Evolutionary conservation across 2,329 filamentous ascomycete species (phyloP).

Genomic region (Arthrocladium fulminans): DNA sequence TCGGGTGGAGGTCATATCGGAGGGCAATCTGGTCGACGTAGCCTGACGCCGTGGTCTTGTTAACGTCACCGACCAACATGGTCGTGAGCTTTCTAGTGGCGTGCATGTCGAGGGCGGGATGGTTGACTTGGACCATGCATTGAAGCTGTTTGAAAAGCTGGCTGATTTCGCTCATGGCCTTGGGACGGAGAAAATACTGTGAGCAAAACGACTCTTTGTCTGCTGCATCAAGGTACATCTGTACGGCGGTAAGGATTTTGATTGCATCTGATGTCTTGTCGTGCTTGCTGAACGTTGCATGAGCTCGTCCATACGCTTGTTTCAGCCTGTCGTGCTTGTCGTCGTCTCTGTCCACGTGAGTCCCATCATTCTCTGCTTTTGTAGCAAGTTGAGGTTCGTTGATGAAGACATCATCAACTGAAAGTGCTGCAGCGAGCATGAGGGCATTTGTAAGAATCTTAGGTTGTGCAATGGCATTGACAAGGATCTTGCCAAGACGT

Average conservation of each 20-base stretch:
- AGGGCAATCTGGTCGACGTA: conserved; percentile 94
- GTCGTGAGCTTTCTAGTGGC: conserved; percentile 45
- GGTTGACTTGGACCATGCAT: conserved; percentile 64
- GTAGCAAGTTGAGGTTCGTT: conserved; percentile 66
- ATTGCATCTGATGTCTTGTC: conserved; percentile 81
- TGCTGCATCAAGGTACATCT: conserved; percentile 64
- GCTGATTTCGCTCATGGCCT: conserved; percentile 75
- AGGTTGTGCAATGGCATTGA: conserved; percentile 68
- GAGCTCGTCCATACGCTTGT: conserved; percentile 60
- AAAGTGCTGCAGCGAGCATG: conserved; percentile 77
- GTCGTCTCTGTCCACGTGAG: conserved; percentile 64
- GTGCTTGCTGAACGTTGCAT: conserved; percentile 67
- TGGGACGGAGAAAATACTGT: conserved; percentile 74
- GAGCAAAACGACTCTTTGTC: conserved; percentile 64
- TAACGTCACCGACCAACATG: conserved; percentile 68
- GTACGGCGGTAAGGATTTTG: conserved; percentile 80
- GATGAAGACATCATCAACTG: conserved; percentile 79
- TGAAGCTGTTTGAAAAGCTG: conserved; percentile 78
- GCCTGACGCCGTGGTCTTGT: conserved; percentile 83
- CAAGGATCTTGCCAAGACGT: conserved; percentile 82
- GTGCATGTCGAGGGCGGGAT: conserved; percentile 48
- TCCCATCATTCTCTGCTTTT: conserved; percentile 39
- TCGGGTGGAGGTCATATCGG: conserved; percentile 74
- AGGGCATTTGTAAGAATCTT: conserved; percentile 78
- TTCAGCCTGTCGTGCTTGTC: conserved; percentile 58